Evolutionary conservation across 257 asterid species (phyloP), one percentile per base, ranked within the genome.

Genomic region (Mentha longifolia): DNA sequence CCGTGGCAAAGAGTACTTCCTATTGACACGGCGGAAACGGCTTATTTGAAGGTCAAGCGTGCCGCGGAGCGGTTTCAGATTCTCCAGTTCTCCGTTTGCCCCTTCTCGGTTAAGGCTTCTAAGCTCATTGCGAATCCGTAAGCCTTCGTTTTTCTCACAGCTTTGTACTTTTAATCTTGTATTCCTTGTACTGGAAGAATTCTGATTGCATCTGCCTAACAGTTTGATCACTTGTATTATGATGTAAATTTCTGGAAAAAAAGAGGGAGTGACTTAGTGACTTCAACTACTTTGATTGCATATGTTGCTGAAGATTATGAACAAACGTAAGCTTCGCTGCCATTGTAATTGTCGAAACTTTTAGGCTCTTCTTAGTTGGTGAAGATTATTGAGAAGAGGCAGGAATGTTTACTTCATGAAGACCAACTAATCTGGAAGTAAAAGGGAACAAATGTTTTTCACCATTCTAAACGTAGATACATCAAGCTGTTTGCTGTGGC

Each of bases 81-180:
- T 65, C 81, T 94, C 72, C 96, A 94, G 80, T 91, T 91, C 62
- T 87, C 97, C 19, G 92, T 91, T 81, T 94, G 97, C 81, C 97
- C 99, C 10, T 91, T 91, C 67, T 85, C 93, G 13, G 76, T 84
- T 47, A 66, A 81, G 56, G 92, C 73, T 42, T 88, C 97, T 66
- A 88, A 86, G 77, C 81, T 88, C 77, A 75, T 80, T 49, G 92
- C 89, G 43, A 81, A 89, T 71, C 97, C 99, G 98, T 94, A 77
- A 76, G 94, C 61, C 49, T 61, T 72, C 75, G 57, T 43, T 65
- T 80, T 51, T 25, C 45, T 55, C 54, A 50, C n/a, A 14, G 56
- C n/a, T n/a, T 60, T 51, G 20, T 76, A 62, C 31, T 65, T 62
- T 73, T 50, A 12, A 59, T 60, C 31, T 72, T 11, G 55, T 16